Percentiles rank a stretch among this genome's conserved stretches.
These are phyloP conservation scores for Aspergillus fijiensis DNA, from an alignment of 2,329 filamentous ascomycete species.

Conservation along the genomic window DNA sequence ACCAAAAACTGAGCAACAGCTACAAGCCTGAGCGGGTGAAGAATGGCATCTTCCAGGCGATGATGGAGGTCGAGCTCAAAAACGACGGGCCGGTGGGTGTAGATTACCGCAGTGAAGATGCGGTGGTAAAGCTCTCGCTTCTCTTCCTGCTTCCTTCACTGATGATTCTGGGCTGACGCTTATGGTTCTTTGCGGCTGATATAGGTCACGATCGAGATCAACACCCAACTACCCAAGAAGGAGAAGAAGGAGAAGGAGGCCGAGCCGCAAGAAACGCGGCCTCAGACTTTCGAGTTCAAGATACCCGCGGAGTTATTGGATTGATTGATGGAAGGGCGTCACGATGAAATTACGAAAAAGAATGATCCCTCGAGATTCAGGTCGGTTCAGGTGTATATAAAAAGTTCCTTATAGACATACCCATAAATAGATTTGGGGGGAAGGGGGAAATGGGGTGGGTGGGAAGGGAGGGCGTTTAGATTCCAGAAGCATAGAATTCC, in stretches of 20 bases:
- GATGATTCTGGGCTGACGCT: constrained; percentile 12
- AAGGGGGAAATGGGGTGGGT: neutral
- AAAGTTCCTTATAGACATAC: neutral
- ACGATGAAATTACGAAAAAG: neutral
- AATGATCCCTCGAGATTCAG: neutral
- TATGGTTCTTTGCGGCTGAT: neutral
- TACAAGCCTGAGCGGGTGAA: constrained; percentile 77
- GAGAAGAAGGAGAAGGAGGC: constrained; percentile 24
- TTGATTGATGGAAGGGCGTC: constrained; percentile 10
- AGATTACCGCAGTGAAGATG: constrained; percentile 57
- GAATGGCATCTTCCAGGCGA: constrained; percentile 95
- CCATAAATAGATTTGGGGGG: neutral
- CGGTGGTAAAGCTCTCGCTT: constrained; percentile 52
- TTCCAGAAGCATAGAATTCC: too few species aligned
- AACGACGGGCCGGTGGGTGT: constrained; percentile 77
- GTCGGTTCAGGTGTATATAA: neutral
- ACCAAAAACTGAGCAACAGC: constrained; percentile 68
- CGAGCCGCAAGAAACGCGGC: constrained; percentile 14
- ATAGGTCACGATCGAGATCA: constrained; percentile 48
- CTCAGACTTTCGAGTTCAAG: constrained; percentile 26
- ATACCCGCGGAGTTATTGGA: constrained; percentile 28
- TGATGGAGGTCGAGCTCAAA: constrained; percentile 95
- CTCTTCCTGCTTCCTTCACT: constrained; percentile 21
- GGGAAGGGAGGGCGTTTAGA: too few species aligned
- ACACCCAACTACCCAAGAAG: constrained; percentile 46